phyloP scores from a whole-genome alignment of 2,329 filamentous ascomycete species.

The Claviceps cyperi region DNA sequence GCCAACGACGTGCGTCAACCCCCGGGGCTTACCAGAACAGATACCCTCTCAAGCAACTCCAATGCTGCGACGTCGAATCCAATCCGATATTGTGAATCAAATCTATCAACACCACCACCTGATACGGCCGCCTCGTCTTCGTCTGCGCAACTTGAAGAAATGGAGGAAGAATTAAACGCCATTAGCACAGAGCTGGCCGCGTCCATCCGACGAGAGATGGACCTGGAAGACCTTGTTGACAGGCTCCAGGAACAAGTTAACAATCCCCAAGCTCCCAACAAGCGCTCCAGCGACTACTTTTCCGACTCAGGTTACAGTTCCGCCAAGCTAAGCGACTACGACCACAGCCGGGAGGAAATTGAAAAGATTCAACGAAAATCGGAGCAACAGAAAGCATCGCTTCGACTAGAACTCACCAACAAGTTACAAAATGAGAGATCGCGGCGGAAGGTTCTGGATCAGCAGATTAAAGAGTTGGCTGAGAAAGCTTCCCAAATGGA shows the following conservation, averaged over 20 bases:
- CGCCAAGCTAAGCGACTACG: conserved; percentile 56
- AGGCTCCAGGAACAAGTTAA: conserved; percentile 64
- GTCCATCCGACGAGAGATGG: conserved; percentile 91
- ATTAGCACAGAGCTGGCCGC: conserved; percentile 85
- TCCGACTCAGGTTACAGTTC: conserved; percentile 90
- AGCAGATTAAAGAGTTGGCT: conserved; percentile 70
- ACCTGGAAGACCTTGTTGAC: conserved; percentile 88
- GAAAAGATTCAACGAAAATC: conserved; percentile 69
- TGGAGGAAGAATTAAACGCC: conserved; percentile 87
- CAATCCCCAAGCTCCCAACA: conserved; percentile 41
- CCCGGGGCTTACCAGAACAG: conserved; percentile 1
- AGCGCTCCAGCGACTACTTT: conserved; percentile 91
- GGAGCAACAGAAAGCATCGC: conserved; percentile 80
- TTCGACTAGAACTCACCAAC: conserved; percentile 70
- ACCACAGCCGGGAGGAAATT: conserved; percentile 53
- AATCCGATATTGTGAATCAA: conserved; percentile 36
- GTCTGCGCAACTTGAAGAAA: conserved; percentile 55
- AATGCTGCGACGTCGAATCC: conserved; percentile 28
- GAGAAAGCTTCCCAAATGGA: conserved; percentile 56
- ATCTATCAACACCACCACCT: conserved; percentile 34
- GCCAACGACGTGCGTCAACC: conserved; percentile 18
- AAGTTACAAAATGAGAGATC: conserved; percentile 79
- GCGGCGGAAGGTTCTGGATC: conserved; percentile 61
- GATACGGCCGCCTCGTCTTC: conserved; percentile 25
- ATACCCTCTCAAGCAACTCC: conserved; percentile 15